Percentiles rank a stretch among this genome's conserved stretches.
Conservation (phyloP, 257 asterid species). For the Solanum pimpinellifolium region DNA sequence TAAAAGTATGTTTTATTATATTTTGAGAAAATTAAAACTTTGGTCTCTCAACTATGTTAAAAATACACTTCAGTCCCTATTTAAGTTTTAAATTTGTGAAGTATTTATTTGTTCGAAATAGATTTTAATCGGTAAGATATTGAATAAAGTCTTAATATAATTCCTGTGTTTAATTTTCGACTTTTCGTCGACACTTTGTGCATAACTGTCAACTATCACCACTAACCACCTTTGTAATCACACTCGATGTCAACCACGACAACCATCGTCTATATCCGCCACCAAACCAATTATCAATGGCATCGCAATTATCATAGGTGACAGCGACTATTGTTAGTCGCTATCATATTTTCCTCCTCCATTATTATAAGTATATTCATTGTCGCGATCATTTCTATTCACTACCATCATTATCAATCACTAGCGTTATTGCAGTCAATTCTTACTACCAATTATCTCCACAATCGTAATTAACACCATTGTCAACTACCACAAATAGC, state of each 20-base stretch:
- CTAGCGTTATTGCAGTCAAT: background rate
- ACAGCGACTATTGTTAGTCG: background rate
- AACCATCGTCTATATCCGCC: background rate
- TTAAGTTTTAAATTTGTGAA: background rate
- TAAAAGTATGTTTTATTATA: background rate
- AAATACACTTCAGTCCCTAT: background rate
- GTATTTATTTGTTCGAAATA: background rate
- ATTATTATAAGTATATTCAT: too few relatives aligned
- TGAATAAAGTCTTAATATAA: too few relatives aligned
- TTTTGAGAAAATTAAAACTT: background rate
- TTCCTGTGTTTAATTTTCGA: too few relatives aligned
- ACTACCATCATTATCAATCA: background rate
- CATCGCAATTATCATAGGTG: background rate
- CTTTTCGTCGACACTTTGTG: too few relatives aligned
- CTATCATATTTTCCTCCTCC: too few relatives aligned
- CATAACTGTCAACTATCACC: too few relatives aligned
- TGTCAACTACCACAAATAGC: background rate
- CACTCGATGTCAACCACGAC: background rate
- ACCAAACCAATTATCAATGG: too few relatives aligned
- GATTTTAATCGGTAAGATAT: too few relatives aligned
- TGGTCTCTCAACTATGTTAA: background rate
- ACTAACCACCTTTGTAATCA: too few relatives aligned
- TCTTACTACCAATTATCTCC: background rate
- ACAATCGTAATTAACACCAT: too few relatives aligned
- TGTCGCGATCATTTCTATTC: background rate